A percentile compares a stretch with the other conserved stretches of the same genome.
Conservation (phyloP, 805 yeast species). For the Starmerella sp. region DNA sequence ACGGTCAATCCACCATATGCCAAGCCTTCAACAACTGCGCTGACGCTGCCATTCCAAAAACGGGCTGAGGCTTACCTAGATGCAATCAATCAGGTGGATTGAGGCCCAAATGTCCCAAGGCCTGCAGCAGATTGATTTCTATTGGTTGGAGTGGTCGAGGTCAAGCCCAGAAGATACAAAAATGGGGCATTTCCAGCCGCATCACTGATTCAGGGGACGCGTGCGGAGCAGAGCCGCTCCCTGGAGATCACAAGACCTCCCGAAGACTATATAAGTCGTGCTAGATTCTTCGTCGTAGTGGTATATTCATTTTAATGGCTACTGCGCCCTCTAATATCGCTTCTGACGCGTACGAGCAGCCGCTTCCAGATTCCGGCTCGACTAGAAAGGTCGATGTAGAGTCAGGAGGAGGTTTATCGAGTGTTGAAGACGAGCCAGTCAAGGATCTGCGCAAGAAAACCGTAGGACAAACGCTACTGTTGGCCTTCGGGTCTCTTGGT, state of each 20-base stretch:
- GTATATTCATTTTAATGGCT: background rate
- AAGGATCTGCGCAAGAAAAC: background rate
- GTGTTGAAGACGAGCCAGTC: background rate
- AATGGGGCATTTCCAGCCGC: background rate
- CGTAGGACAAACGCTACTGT: background rate
- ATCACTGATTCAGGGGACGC: background rate
- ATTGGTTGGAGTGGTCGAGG: background rate
- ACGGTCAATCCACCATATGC: background rate
- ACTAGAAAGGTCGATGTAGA: background rate
- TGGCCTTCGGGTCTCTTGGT: constrained; percentile 42
- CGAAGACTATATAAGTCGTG: background rate
- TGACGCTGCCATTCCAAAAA: background rate
- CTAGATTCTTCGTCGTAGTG: too few relatives aligned
- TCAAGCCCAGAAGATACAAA: background rate
- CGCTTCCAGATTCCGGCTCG: background rate
- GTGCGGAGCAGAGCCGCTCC: background rate
- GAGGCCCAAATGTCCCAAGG: background rate
- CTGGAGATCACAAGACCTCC: background rate
- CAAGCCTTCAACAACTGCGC: background rate
- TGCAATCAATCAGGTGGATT: constrained; percentile 1
- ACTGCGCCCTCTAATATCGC: background rate
- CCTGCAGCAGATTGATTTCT: background rate
- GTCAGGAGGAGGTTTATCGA: background rate
- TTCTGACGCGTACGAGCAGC: background rate
- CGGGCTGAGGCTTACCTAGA: background rate